Conservation (phyloP, 2,329 filamentous ascomycete genomes). For the Corinectria fuckeliana region DNA sequence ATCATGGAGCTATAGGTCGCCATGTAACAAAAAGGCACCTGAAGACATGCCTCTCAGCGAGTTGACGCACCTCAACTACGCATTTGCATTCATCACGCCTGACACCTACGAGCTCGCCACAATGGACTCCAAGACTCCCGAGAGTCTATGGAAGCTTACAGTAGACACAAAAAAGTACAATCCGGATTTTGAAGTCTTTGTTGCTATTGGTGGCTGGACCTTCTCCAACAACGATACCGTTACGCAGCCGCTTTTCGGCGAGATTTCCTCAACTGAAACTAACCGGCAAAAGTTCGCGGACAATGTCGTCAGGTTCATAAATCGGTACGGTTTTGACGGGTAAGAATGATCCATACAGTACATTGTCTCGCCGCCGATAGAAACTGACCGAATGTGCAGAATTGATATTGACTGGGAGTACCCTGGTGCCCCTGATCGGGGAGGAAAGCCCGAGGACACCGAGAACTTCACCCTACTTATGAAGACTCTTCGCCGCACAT, state of each 20-base stretch:
- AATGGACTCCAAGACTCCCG: slow-evolving; percentile 4
- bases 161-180: slow-evolving; percentile 40
- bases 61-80: slow-evolving; percentile 20
- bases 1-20: slow-evolving; percentile 13
- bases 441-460: slow-evolving; percentile 27
- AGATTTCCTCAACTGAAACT: not conserved
- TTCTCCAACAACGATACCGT: slow-evolving; percentile 47
- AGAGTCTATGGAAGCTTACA: not conserved
- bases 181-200: slow-evolving; percentile 42
- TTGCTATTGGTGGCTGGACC: slow-evolving; percentile 51
- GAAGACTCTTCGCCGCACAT: too few species aligned
- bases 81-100: slow-evolving; percentile 40
- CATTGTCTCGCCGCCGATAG: too few species aligned
- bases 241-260: not conserved
- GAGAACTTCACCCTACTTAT: slow-evolving; percentile 31
- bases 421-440: slow-evolving; percentile 35
- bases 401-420: slow-evolving; percentile 41
- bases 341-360: too few species aligned
- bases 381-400: too few species aligned
- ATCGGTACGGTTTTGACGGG: slow-evolving; percentile 35
- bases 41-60: slow-evolving; percentile 7
- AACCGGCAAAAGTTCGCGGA: slow-evolving; percentile 41
- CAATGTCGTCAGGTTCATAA: slow-evolving; percentile 36
- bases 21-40: too few species aligned
- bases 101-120: slow-evolving; percentile 37